These are phyloP conservation scores for Baudoinia panamericana DNA, from an alignment of 495 filamentous ascomycete species.

Conservation along the genomic window DNA sequence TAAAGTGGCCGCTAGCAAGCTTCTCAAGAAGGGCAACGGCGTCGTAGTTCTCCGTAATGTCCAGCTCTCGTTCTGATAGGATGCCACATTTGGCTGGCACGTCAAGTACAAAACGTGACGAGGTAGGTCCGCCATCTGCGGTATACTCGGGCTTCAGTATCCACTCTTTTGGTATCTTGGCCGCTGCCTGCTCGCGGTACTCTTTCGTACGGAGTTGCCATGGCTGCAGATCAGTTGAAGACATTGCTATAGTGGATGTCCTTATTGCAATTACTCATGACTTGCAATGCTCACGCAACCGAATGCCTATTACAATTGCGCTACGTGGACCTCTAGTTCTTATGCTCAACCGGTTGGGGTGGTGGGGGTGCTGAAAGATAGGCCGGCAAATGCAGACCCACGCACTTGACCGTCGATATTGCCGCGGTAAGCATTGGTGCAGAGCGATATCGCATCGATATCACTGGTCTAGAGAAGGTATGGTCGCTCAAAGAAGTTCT, in stretches of 20 bases:
- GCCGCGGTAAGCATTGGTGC: too few relatives aligned
- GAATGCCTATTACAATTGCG: too few relatives aligned
- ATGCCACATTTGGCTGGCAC: slow-evolving; percentile 13
- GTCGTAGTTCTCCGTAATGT: slow-evolving; percentile 40
- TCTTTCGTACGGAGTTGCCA: not conserved
- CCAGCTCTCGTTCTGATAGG: slow-evolving; percentile 32
- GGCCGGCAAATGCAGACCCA: too few relatives aligned
- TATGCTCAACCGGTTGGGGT: too few relatives aligned
- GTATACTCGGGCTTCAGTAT: slow-evolving; percentile 1
- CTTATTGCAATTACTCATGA: not conserved
- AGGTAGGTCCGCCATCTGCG: not conserved
- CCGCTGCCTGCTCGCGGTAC: slow-evolving; percentile 1
- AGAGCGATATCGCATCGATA: too few relatives aligned
- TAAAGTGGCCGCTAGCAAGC: slow-evolving; percentile 28
- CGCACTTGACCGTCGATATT: too few relatives aligned
- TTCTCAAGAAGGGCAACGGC: slow-evolving; percentile 33
- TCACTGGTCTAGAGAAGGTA: too few relatives aligned
- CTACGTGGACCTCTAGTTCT: too few relatives aligned
- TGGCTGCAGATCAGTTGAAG: not conserved
- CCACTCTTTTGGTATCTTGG: slow-evolving; percentile 5
- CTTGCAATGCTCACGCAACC: too few relatives aligned
- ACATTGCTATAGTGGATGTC: not conserved
- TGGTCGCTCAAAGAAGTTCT: too few relatives aligned
- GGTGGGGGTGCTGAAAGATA: too few relatives aligned
- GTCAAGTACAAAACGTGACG: not conserved